These are phyloP conservation scores for Calonectria hongkongensis DNA, from an alignment of 2,329 filamentous ascomycete species.

Conservation along the genomic window DNA sequence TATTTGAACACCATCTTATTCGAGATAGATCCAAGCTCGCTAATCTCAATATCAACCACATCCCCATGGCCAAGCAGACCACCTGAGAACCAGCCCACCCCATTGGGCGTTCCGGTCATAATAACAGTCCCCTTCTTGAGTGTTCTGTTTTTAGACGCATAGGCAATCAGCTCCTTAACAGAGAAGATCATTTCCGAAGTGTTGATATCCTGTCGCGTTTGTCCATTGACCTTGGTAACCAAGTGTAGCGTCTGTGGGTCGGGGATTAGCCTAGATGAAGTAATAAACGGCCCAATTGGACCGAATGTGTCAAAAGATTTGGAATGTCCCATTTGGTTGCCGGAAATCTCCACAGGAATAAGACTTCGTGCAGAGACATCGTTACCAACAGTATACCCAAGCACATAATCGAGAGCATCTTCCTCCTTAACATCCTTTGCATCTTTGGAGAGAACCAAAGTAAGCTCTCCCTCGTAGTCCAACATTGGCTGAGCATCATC, in stretches of 20 bases:
- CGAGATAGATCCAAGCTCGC: slow-evolving; percentile 8
- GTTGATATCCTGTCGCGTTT: slow-evolving; percentile 3
- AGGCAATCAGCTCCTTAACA: background rate
- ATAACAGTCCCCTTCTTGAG: slow-evolving; percentile 4
- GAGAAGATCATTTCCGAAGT: slow-evolving; percentile 18
- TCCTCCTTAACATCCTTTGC: slow-evolving; percentile 12
- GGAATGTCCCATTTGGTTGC: slow-evolving; percentile 15
- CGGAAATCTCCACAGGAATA: slow-evolving; percentile 11
- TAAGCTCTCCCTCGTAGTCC: slow-evolving; percentile 14
- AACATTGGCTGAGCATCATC: slow-evolving; percentile 3
- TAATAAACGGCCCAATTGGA: slow-evolving; percentile 8
- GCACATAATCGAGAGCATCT: slow-evolving; percentile 10
- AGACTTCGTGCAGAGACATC: slow-evolving; percentile 12
- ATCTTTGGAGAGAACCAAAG: background rate
- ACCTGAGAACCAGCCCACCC: slow-evolving; percentile 5
- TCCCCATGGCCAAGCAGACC: background rate
- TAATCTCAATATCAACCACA: slow-evolving; percentile 18
- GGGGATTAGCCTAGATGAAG: background rate
- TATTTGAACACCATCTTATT: slow-evolving; percentile 18
- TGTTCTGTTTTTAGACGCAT: slow-evolving; percentile 9
- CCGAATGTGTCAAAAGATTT: slow-evolving; percentile 14
- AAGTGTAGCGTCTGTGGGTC: slow-evolving; percentile 1
- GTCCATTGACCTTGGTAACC: slow-evolving; percentile 9
- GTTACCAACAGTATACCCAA: slow-evolving; percentile 12
- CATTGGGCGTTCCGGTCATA: slow-evolving; percentile 14